Base-by-base conservation (phyloP, 148 eudicot species). In the Oxyria digyna region DNA sequence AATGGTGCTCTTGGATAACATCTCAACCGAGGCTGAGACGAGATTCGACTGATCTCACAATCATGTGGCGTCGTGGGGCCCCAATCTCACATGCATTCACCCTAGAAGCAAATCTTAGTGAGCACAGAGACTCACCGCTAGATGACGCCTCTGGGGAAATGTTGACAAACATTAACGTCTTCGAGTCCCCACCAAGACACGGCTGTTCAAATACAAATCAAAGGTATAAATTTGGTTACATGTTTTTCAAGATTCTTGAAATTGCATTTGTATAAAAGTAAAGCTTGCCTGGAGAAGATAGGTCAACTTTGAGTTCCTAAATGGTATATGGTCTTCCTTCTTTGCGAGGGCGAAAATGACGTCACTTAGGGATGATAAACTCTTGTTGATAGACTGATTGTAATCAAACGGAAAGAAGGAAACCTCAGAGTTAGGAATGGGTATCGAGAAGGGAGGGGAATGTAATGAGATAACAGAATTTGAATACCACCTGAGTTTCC, bases 61-160 rank as follows among this genome's bases (percentile, higher is more conserved):
- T 87, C 21, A 89, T 86, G 77, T 89, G 98, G 43, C 95, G 86
- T 31, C 98, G 81, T 13, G 98, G 96, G 43, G 87, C 74, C 37
- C 98, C 98, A 42, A 93, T 89, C 82, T 93, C 98, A 67, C 98
- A 93, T 68, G 96, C 89, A 55, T 89, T 93, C 7, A 93, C 98
- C 55, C 98, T 70, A 54, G 98, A 88, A 17, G 96, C 96, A 72
- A 93, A 86, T 62, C 96, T 83, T 14, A 93, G 91, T 18, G 98
- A 93, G 75, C 98, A 93, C 12, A 93, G 87, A 46, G 98, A 89
- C 75, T 93, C 98, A 26, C 85, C 82, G 41, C 80, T 72, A 2
- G 96, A 93, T 23, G 89, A 76, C 3, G 85, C 83, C 24, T 87
- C 98, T 0, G 95, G 98, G 63, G 98, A 87, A n/a, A 93, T 73